Base-by-base conservation (phyloP, 2,329 filamentous ascomycete genomes). In the Aspergillus sp. region DNA sequence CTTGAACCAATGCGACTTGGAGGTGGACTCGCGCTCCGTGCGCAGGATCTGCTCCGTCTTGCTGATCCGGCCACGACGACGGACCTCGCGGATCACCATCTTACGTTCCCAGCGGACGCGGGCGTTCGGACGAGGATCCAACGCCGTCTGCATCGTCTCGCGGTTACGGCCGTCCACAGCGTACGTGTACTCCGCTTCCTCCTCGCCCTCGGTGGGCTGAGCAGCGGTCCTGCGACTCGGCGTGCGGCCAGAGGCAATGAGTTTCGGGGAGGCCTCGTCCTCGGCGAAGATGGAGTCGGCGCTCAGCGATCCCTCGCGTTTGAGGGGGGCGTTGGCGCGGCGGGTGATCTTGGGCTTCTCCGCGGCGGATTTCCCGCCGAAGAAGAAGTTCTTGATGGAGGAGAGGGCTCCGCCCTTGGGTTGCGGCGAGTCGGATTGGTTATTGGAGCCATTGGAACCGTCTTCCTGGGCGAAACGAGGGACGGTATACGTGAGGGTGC, bases 31-130 rank as follows among this genome's bases (percentile, higher is more conserved):
- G 46, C 86, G 78, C 73, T 89, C 87, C 7, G 83, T 85, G 66
- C 88, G 86, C 71, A 86, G 85, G 61, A 97, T 84, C 56, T 84
- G 81, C 68, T 92, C 85, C 54, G 84, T 80, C 63, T 85, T 85
- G 18, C 86, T 84, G 54, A 93, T 75, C 49, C 90, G 83, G 9
- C 90, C 89, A 52, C 89, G 82, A 62, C 84, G 84, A 55, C 83
- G 84, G 52, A 97, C 83, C 74, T 90, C 85, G 66, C 90, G 86
- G 57, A 94, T 89, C 46, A 96, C 85, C 83, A 93, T 92, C 76
- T 89, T 92, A 69, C 91, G 85, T 79, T 96, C 87, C 87, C 90
- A 96, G 59, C 88, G 84, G 56, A 87, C 80, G 59, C 92, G 86
- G 58, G 83, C 83, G 49, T 82, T 78, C 16, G 93, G 92, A 66